These are phyloP conservation scores for Podospora pseudopauciseta DNA, from an alignment of 495 filamentous ascomycete species.

Conservation along the genomic window DNA sequence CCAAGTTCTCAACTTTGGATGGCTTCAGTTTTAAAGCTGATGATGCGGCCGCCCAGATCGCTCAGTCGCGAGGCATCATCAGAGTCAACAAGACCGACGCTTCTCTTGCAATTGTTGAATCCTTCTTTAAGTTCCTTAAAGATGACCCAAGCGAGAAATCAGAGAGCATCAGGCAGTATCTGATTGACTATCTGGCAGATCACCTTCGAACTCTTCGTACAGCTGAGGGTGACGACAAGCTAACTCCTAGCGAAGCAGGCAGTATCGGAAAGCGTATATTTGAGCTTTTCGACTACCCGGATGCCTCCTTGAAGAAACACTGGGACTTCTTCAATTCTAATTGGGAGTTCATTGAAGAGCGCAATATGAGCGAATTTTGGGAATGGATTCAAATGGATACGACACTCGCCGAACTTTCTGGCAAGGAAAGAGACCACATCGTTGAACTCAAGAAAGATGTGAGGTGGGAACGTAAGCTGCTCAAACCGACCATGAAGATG, in stretches of 20 bases:
- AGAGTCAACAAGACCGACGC: background rate
- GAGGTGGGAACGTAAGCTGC: background rate
- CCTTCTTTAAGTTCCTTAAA: background rate
- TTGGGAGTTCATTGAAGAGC: background rate
- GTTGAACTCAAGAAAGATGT: background rate
- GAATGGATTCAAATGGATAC: background rate
- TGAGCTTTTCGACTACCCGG: background rate
- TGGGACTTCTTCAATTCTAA: background rate
- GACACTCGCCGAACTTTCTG: background rate
- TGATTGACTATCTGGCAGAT: background rate
- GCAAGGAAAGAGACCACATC: background rate
- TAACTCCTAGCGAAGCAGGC: background rate
- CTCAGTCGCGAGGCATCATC: background rate
- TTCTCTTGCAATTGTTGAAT: background rate
- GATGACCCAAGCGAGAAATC: background rate
- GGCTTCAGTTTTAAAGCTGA: conserved; percentile 7
- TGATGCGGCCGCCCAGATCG: background rate
- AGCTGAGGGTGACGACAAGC: background rate
- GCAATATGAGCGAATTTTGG: background rate
- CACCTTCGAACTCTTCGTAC: background rate
- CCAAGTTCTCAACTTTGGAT: conserved; percentile 7
- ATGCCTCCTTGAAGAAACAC: background rate
- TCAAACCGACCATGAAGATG: no score
- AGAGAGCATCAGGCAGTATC: background rate
- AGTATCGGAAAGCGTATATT: background rate